Evolutionary conservation across 1,284 basidiomycete species (phyloP), one percentile per base, ranked within the genome.

Genomic region (Tylopilus orsonianus): DNA sequence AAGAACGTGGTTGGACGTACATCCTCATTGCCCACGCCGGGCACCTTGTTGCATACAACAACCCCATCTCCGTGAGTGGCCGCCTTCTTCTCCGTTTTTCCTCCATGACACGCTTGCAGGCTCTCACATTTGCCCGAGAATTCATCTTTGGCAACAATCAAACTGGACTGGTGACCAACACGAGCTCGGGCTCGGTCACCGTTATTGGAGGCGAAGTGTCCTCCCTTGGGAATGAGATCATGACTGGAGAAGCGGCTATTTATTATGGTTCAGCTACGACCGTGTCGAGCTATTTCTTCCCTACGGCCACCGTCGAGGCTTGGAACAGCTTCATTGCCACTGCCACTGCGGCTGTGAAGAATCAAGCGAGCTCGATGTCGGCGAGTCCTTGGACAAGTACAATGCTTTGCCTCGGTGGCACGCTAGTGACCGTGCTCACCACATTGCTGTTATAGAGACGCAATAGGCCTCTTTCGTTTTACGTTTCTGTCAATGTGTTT

Each of bases 1-100:
- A 87, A 60, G 85, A 88, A 62, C 75, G 85, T 33, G 77, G 76
- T 38, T 82, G 81, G 77, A 81, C 78, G 12, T 88, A 85, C 54
- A 76, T 75, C 6, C 71, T 88, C 13, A 75, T 85, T 57, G 67
- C 75, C 33, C 69, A 70, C 39, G 74, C 83, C 0, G 82, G 83
- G 5, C 83, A 87, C 61, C 66, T 84, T 8, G 71, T 86, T 2
- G 72, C 77, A 0, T 55, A 68, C 16, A 66, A 61, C 38, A 69
- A 73, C n/a, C 85, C 85, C 0, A 62, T 58, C 48, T 71, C 76
- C 19, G 85, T 85, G 61, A 44, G 29, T 30, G 6, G 33, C 23
- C 8, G 35, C 23, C 23, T 7, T 18, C 7, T 13, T 30, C 13
- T n/a, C 8, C 10, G 8, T 13, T 0, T 8, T 5, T 0, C 1